A percentile compares a stretch with the other conserved stretches of the same genome.
phyloP scores from a whole-genome alignment of 2,329 filamentous ascomycete genomes.

The Drechslerella coelobrocha region DNA sequence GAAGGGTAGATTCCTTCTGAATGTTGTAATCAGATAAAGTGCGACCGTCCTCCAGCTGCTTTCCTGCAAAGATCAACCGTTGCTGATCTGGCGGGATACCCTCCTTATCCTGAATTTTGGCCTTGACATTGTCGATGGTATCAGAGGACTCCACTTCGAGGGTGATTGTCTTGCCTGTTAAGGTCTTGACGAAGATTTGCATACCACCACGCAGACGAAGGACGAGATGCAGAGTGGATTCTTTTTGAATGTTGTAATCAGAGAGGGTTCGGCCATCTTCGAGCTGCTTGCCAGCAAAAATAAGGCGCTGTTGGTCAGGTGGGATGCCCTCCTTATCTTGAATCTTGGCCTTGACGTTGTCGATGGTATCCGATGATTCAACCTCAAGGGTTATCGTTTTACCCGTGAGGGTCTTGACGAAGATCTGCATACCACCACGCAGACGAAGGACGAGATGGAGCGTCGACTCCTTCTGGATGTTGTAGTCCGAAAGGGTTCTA shows the following conservation, averaged over 20 bases:
- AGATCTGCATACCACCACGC: conserved; percentile 54
- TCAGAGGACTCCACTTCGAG: conserved; percentile 72
- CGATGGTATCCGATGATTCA: conserved; percentile 86
- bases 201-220: conserved; percentile 82
- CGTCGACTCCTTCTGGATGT: conserved; percentile 91
- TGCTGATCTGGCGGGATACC: conserved; percentile 75
- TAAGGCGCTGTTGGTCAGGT: conserved; percentile 90
- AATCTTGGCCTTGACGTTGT: conserved; percentile 94
- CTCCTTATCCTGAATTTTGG: conserved; percentile 82
- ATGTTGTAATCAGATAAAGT: conserved; percentile 99
- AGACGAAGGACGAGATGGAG: conserved; percentile 59
- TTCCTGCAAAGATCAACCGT: conserved; percentile 73
- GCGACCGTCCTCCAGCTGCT: conserved; percentile 92
- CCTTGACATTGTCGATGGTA: conserved; percentile 75
- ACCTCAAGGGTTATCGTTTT: conserved; percentile 96
- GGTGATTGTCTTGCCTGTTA: conserved; percentile 76
- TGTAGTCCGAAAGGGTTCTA: conserved; percentile 77
- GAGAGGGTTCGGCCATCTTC: conserved; percentile 89
- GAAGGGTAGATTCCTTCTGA: conserved; percentile 97
- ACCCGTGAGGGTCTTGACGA: conserved; percentile 61
- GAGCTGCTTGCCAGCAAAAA: conserved; percentile 91
- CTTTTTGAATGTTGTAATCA: conserved; percentile 98
- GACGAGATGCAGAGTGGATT: conserved; percentile 80
- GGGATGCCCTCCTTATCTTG: conserved; percentile 82
- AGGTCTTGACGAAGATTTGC: conserved; percentile 84